These are phyloP conservation scores for Tricladium varicosporioides DNA, from an alignment of 2,329 filamentous ascomycete genomes.

Conservation along the genomic window DNA sequence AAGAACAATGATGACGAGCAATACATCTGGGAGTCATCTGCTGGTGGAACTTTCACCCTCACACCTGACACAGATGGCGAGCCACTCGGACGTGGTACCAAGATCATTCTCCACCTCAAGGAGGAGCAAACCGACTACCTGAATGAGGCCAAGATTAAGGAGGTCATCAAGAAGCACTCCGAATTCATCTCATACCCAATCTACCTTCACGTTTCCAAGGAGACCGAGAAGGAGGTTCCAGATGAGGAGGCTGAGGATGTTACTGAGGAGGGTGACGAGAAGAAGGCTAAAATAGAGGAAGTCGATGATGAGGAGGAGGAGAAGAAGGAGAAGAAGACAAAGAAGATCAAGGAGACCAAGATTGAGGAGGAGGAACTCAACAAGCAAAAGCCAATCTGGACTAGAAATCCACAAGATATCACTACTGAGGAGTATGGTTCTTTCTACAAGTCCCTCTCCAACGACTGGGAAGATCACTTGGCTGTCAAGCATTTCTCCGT, in stretches of 20 bases:
- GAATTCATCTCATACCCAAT: slow-evolving; percentile 99
- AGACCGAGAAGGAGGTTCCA: slow-evolving; percentile 97
- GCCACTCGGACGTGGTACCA: slow-evolving; percentile 88
- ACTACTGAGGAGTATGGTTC: slow-evolving; percentile 93
- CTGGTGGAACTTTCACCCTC: slow-evolving; percentile 96
- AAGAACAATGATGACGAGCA: slow-evolving; percentile 99
- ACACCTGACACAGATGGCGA: slow-evolving; percentile 85
- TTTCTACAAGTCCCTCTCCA: slow-evolving; percentile 99
- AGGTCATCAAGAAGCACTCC: slow-evolving; percentile 99
- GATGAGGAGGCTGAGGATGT: slow-evolving; percentile 84
- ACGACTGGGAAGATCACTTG: slow-evolving; percentile 99
- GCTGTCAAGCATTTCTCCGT: slow-evolving; percentile 99
- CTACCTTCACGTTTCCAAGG: slow-evolving; percentile 99
- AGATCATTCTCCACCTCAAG: slow-evolving; percentile 99
- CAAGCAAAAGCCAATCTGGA: slow-evolving; percentile 99
- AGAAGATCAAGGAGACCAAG: slow-evolving; percentile 98
- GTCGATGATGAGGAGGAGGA: slow-evolving; percentile 83
- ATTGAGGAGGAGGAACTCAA: slow-evolving; percentile 99
- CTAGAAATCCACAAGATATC: slow-evolving; percentile 95
- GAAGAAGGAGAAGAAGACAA: slow-evolving; percentile 95
- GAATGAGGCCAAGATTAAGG: slow-evolving; percentile 99
- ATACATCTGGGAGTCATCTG: slow-evolving; percentile 98
- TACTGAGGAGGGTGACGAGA: slow-evolving; percentile 77
- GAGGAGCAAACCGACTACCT: slow-evolving; percentile 98
- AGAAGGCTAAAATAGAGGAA: slow-evolving; percentile 95